These are phyloP conservation scores for Colletotrichum liaoningense DNA, from an alignment of 2,329 filamentous ascomycete genomes.

Conservation along the genomic window DNA sequence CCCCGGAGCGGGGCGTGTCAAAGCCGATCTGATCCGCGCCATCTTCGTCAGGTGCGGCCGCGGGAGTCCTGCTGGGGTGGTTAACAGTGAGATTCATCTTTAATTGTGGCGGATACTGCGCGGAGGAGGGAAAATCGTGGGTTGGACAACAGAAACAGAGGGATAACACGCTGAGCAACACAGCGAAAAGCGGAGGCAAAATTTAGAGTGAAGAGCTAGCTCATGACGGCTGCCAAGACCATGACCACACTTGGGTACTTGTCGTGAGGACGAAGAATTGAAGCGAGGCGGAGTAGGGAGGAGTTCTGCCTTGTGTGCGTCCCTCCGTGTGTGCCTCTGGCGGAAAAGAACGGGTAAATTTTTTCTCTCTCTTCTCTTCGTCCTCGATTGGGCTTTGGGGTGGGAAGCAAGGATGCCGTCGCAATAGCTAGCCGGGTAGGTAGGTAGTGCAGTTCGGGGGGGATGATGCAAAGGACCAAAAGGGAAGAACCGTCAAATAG, in stretches of 20 bases:
- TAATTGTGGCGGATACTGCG: conserved; percentile 33
- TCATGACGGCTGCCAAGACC: conserved; percentile 53
- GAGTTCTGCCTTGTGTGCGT: conserved; percentile 5
- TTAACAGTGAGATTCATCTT: conserved; percentile 61
- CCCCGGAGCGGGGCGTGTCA: conserved; percentile 88
- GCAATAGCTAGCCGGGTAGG: conserved; percentile 14
- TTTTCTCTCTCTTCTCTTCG: conserved; percentile 5
- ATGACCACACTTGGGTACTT: conserved; percentile 2
- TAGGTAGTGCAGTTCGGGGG: conserved; percentile 6
- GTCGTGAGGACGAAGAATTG: conserved; percentile 4
- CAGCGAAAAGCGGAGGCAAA: conserved; percentile 32
- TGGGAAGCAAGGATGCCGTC: conserved; percentile 32
- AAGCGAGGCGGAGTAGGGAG: conserved; percentile 11
- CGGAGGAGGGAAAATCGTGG: conserved; percentile 24
- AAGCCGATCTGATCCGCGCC: conserved; percentile 82
- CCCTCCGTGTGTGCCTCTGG: conserved; percentile 10
- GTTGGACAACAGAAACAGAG: conserved; percentile 25
- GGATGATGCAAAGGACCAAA: conserved; percentile 29
- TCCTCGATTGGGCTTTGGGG: conserved; percentile 12
- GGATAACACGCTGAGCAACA: conserved; percentile 21
- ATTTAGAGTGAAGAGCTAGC: conserved; percentile 41
- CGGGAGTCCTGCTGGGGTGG: conserved; percentile 63
- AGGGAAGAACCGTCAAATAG: conserved; percentile 24
- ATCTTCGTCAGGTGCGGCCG: conserved; percentile 73
- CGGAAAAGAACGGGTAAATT: conserved; percentile 30